Evolutionary conservation across 1,284 basidiomycete species (phyloP).

Genomic region (Tilletia horrida): DNA sequence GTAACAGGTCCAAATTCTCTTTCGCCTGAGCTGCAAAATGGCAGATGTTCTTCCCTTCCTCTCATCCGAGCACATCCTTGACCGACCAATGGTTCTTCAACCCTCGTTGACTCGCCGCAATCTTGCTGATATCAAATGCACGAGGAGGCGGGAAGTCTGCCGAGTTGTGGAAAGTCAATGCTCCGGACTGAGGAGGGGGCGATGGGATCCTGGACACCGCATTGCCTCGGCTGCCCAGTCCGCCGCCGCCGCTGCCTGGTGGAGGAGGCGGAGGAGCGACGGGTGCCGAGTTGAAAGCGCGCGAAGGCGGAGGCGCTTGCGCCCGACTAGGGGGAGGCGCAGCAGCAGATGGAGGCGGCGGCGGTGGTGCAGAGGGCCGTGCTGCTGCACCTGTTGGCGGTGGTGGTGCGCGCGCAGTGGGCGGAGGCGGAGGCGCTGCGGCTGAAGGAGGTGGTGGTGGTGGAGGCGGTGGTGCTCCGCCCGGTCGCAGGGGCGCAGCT

Average conservation of each 20-base stretch:
- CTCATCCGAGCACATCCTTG: slow-evolving; percentile 12
- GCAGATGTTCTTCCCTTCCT: neutral
- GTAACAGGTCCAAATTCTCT: neutral
- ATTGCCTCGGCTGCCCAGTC: neutral
- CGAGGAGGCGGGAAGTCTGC: slow-evolving; percentile 17
- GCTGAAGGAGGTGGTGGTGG: slow-evolving; percentile 11
- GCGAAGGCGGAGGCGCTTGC: neutral
- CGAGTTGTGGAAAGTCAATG: slow-evolving; percentile 15
- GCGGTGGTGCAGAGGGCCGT: slow-evolving; percentile 6
- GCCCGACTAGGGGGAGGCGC: neutral
- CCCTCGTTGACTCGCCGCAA: neutral
- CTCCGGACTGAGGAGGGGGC: slow-evolving; percentile 1
- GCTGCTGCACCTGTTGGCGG: slow-evolving; percentile 1
- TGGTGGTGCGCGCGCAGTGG: neutral
- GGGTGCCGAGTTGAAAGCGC: neutral
- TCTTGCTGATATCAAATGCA: neutral
- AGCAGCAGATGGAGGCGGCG: slow-evolving; percentile 1
- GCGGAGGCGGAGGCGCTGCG: neutral
- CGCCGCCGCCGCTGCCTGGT: neutral
- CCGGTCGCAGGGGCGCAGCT: neutral
- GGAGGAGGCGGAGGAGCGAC: neutral
- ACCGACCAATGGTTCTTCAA: slow-evolving; percentile 8
- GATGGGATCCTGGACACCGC: slow-evolving; percentile 1
- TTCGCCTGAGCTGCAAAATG: neutral
- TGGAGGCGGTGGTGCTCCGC: slow-evolving; percentile 15